Conservation (phyloP, 2,329 filamentous ascomycete genomes). For the Neocucurbitaria cava region DNA sequence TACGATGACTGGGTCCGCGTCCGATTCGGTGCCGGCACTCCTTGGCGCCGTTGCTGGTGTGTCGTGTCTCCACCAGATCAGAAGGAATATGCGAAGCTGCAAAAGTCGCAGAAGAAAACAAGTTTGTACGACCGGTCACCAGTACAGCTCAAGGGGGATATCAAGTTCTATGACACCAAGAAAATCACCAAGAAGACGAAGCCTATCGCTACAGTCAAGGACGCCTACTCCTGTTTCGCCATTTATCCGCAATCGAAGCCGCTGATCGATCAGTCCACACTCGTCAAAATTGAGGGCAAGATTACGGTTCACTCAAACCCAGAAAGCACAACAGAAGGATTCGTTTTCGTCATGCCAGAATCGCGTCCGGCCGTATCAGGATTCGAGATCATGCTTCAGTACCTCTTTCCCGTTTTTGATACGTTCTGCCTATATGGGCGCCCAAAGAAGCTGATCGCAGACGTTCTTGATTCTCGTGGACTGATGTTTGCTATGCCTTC, state of each 20-base stretch:
- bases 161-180: conserved; percentile 91
- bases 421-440: conserved; percentile 91
- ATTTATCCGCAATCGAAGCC: conserved; percentile 96
- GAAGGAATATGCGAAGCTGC: conserved; percentile 84
- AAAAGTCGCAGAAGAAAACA: conserved; percentile 82
- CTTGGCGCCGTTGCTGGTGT: conserved; percentile 97
- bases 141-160: conserved; percentile 79
- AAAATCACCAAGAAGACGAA: conserved; percentile 91
- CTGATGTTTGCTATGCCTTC: conserved; percentile 99
- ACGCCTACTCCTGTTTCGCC: conserved; percentile 91
- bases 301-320: conserved; percentile 86
- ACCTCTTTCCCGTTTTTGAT: conserved; percentile 92
- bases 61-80: conserved; percentile 92
- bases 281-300: conserved; percentile 91
- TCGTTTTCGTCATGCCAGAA: conserved; percentile 98
- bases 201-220: conserved; percentile 89
- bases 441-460: conserved; percentile 84
- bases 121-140: conserved; percentile 80
- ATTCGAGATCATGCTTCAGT: conserved; percentile 94
- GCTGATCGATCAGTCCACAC: conserved; percentile 89
- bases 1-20: conserved; percentile 95
- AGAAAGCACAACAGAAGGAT: conserved; percentile 82
- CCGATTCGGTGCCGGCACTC: conserved; percentile 91
- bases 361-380: conserved; percentile 88
- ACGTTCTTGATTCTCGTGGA: conserved; percentile 83